These are phyloP conservation scores for Kregervanrija pseudodelftensis DNA, from an alignment of 805 yeast species.

Conservation along the genomic window DNA sequence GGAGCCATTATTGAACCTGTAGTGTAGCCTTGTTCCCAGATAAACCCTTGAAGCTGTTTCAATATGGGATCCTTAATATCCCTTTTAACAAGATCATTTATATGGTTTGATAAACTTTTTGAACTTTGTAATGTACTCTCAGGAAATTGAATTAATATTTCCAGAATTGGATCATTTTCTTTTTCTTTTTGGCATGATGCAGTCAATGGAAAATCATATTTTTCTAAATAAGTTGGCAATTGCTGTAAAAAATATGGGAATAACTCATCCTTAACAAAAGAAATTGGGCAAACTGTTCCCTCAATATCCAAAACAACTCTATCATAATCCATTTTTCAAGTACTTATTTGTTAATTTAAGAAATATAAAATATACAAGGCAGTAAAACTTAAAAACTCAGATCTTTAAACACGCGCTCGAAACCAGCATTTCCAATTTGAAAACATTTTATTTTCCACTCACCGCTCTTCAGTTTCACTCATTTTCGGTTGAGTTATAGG, in stretches of 20 bases:
- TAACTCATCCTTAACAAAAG: slow-evolving; percentile 73
- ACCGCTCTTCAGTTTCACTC: neutral
- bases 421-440: neutral
- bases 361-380: no score
- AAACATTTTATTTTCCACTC: neutral
- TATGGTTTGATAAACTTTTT: slow-evolving; percentile 36
- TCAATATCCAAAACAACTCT: slow-evolving; percentile 67
- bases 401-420: no score
- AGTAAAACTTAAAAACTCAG: no score
- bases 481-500: no score
- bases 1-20: slow-evolving; percentile 76
- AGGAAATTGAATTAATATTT: slow-evolving; percentile 42
- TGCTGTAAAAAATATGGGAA: slow-evolving; percentile 65
- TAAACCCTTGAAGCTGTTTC: slow-evolving; percentile 73
- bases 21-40: slow-evolving; percentile 78
- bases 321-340: slow-evolving; percentile 1
- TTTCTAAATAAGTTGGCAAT: slow-evolving; percentile 35
- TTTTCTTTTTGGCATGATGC: neutral
- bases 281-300: slow-evolving; percentile 89
- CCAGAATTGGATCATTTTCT: slow-evolving; percentile 21
- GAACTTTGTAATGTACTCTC: slow-evolving; percentile 20
- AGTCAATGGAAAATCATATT: slow-evolving; percentile 29
- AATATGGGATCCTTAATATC: slow-evolving; percentile 76
- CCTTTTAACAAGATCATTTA: slow-evolving; percentile 45
- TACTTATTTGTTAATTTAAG: no score